Evolutionary conservation across 371 early-diverging fungal genomes (phyloP).

Genomic region (Mucor plumbeus): DNA sequence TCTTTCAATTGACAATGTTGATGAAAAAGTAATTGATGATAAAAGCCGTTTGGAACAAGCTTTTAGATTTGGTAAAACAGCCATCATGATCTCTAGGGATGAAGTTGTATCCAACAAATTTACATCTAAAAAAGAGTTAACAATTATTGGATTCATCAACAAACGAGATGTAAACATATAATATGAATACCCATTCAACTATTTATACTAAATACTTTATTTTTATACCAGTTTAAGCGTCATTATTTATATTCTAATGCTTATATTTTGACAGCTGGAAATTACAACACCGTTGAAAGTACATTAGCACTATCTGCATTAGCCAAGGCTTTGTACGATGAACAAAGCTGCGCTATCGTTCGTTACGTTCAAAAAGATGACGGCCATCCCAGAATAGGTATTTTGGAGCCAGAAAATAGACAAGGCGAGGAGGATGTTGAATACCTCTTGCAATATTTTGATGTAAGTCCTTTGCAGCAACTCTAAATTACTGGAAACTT

Average conservation of each 20-base stretch:
- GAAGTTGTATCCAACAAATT: constrained; percentile 66
- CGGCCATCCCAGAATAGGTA: constrained; percentile 66
- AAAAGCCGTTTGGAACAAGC: constrained; percentile 55
- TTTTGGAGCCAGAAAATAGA: constrained; percentile 35
- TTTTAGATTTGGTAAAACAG: constrained; percentile 71
- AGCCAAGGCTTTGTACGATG: constrained; percentile 58
- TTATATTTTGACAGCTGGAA: constrained; percentile 52
- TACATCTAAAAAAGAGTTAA: constrained; percentile 61
- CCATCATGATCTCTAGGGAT: constrained; percentile 64
- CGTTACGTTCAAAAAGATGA: constrained; percentile 64
- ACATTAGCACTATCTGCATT: constrained; percentile 59
- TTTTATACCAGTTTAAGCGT: constrained; percentile 55
- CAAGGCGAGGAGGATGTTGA: constrained; percentile 7
- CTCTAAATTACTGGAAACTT: no score
- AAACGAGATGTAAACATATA: not conserved
- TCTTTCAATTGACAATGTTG: not conserved
- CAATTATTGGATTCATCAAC: constrained; percentile 64
- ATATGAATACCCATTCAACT: no score
- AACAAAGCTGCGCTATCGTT: constrained; percentile 58
- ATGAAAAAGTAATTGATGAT: not conserved
- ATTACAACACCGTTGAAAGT: constrained; percentile 23
- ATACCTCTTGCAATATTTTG: constrained; percentile 55
- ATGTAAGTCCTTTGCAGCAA: constrained; percentile 40
- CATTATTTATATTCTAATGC: constrained; percentile 61
- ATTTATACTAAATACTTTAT: not conserved